A percentile compares a stretch with the other conserved stretches of the same genome.
These are phyloP conservation scores for Solanum hybrid DNA, from an alignment of 305 asterid species.

Conservation along the genomic window DNA sequence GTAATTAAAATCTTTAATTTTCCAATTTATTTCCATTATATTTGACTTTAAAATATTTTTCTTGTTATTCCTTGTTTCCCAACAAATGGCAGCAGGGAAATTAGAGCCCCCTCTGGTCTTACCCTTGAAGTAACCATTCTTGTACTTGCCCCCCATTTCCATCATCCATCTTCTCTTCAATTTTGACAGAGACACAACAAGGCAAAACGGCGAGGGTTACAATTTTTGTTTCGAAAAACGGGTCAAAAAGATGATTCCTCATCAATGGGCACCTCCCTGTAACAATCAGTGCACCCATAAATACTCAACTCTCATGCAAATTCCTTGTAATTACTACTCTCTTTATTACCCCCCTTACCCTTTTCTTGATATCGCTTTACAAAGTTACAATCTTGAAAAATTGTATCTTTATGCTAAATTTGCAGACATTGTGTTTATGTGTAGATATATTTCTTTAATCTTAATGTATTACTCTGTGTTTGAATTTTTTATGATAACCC, in stretches of 20 bases:
- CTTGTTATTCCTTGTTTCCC: neutral
- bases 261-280: constrained; percentile 67
- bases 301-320: constrained; percentile 65
- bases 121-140: neutral
- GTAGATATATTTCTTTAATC: neutral
- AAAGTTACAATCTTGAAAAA: neutral
- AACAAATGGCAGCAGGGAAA: neutral
- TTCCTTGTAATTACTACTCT: constrained; percentile 42
- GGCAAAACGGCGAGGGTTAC: neutral
- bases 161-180: neutral
- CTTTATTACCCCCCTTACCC: neutral
- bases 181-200: neutral
- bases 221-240: neutral
- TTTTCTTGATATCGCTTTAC: neutral
- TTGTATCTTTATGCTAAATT: neutral
- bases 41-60: neutral
- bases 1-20: neutral
- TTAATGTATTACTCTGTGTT: neutral
- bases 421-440: neutral
- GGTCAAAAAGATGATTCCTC: constrained; percentile 32
- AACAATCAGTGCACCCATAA: constrained; percentile 62
- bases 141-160: neutral
- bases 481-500: neutral
- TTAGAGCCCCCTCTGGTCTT: neutral
- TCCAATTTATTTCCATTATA: neutral